Evolutionary conservation across 768 basidiomycete species (phyloP), one percentile per base, ranked within the genome.

Genomic region (Pleurotus pulmonarius): DNA sequence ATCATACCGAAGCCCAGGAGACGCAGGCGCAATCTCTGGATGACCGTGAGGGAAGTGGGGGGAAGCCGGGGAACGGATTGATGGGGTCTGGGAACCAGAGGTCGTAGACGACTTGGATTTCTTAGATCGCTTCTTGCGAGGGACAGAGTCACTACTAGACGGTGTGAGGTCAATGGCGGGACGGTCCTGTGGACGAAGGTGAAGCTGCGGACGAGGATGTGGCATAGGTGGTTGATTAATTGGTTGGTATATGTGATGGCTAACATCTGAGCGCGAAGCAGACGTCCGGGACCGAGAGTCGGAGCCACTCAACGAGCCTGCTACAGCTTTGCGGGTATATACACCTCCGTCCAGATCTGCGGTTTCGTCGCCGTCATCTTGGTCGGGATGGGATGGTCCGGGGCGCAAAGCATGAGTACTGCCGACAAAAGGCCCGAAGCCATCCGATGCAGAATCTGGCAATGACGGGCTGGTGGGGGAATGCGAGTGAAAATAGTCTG

Each of bases 261-360:
- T 49, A 16, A 34, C 29, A 24, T 57, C 46, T 16, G 61, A 65
- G 24, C 70, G 46, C 0, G 82, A 83, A 3, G 80, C 67, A 3
- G 85, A 85, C 0, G 86, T 86, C 29, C 81, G 78, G 3, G 85
- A 87, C 37, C 78, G 81, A 3, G 83, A 85, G 57, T 85, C 82
- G 0, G 86, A 87, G 22, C 78, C 80, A 29, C 75, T 73, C 8
- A 68, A 61, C 22, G 64, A 68, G 3, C 63, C 66, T 2, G 71
- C 65, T 0, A 64, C 68, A 13, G 70, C 66, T 43, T 69, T 72
- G 39, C 76, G 73, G 5, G 79, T 63, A 65, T 88, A 88, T 9
- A 78, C 58, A 41, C 73, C 76, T 1, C 80, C 87, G 41, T 80
- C 87, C 16, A 88, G 72, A 67, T 89, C 87, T 0, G 82, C 84